A percentile compares a stretch with the other conserved stretches of the same genome.
phyloP scores from a whole-genome alignment of 2,329 filamentous ascomycete genomes.

The Penicillium paneum region DNA sequence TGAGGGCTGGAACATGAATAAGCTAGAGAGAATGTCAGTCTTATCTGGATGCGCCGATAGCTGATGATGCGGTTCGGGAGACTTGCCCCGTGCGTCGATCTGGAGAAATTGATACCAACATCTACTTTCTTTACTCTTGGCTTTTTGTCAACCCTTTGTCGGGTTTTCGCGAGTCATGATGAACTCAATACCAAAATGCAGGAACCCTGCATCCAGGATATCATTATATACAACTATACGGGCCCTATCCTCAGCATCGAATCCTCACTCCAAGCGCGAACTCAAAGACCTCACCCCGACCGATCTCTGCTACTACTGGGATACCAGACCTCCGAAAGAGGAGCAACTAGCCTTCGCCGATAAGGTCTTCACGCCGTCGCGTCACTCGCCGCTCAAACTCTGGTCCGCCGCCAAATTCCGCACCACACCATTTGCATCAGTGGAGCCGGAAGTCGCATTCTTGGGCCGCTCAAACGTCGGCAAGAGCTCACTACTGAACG shows the following conservation, averaged over 20 bases:
- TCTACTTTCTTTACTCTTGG: neutral
- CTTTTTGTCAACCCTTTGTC: neutral
- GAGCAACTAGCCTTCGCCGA: slow-evolving; percentile 47
- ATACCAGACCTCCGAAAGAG: slow-evolving; percentile 46
- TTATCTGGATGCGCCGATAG: slow-evolving; percentile 12
- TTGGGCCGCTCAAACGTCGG: slow-evolving; percentile 69
- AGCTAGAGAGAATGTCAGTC: neutral
- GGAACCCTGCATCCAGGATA: slow-evolving; percentile 1
- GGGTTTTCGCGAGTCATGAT: neutral
- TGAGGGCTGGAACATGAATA: neutral
- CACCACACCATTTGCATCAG: slow-evolving; percentile 52
- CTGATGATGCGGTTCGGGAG: slow-evolving; percentile 8
- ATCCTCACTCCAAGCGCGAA: slow-evolving; percentile 25
- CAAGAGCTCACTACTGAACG: slow-evolving; percentile 66
- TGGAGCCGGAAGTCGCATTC: slow-evolving; percentile 62
- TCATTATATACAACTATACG: slow-evolving; percentile 14
- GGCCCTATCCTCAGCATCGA: slow-evolving; percentile 7
- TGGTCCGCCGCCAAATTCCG: slow-evolving; percentile 62
- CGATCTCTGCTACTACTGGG: slow-evolving; percentile 49
- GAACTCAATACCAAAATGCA: slow-evolving; percentile 6
- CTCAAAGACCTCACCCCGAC: slow-evolving; percentile 33
- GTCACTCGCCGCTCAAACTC: slow-evolving; percentile 53
- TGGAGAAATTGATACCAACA: slow-evolving; percentile 16
- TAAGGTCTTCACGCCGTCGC: slow-evolving; percentile 46
- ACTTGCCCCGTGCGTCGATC: slow-evolving; percentile 21